Evolutionary conservation across 2,329 filamentous ascomycete species (phyloP), one percentile per base, ranked within the genome.

Genomic region (Epichloe hybrida): DNA sequence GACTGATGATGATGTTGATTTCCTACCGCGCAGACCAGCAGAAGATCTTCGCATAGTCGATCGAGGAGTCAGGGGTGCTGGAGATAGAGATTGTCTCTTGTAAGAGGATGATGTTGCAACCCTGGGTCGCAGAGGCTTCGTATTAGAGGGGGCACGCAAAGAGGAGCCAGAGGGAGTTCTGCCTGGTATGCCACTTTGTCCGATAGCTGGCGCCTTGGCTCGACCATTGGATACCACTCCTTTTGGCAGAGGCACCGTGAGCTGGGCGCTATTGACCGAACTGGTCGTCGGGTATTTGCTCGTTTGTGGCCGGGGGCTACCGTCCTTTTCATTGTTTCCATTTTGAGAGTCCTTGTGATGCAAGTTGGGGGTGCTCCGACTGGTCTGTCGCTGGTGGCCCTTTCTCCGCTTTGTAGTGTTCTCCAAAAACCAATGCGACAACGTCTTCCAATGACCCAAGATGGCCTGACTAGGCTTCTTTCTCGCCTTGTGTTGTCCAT

Each of bases 1-100:
- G 15, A 98, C 83, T 0, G 90, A 97, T 0, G 89, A 95, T 0
- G 89, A 96, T 0, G 93, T 98, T 0, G 91, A 97, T 65, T 97
- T 97, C 54, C 93, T 81, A 38, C 93, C 91, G 31, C 90, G 81
- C 43, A 97, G 76, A 34, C 91, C 90, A 42, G 77, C 80, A 5
- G 88, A 95, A 2, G 88, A 81, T 37, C 89, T 84, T 11, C 93
- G 82, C 60, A 94, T 85, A 1, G 86, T 87, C 5, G 88, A 89
- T 39, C 89, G 84, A 3, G 93, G 91, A 0, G 93, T 97, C 40
- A 96, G 67, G 0, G 93, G 91, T 3, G 83, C 84, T 0, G 93
- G 93, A 0, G 88, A 95, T 9, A 94, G 70, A 0, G 89, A 95
- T 54, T 88, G 85, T 15, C 88, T 79, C 60, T 84, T 84, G 61